Percentiles rank a stretch among this genome's conserved stretches.
These are phyloP conservation scores for Elsinoe necatrix DNA, from an alignment of 2,329 filamentous ascomycete genomes.

Conservation along the genomic window DNA sequence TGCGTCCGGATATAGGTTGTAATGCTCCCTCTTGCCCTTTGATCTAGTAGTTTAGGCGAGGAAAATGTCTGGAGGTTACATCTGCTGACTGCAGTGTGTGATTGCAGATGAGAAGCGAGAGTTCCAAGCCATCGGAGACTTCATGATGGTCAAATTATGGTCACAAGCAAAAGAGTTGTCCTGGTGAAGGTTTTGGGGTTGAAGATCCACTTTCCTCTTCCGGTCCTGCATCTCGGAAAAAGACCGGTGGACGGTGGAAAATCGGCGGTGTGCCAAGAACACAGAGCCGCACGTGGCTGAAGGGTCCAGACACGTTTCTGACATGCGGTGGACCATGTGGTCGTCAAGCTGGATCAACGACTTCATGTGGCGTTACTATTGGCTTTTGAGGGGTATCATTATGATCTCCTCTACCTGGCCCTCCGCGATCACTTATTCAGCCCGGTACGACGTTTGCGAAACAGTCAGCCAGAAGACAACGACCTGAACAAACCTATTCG, in stretches of 20 bases:
- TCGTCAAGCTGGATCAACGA: not conserved
- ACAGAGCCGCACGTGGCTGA: constrained; percentile 11
- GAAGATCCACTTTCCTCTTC: constrained; percentile 5
- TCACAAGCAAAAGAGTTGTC: not conserved
- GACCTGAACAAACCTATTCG: not conserved
- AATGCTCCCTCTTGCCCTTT: not conserved
- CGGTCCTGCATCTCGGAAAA: not conserved
- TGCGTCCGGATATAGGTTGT: constrained; percentile 3
- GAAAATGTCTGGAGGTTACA: not conserved
- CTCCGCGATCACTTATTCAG: not conserved
- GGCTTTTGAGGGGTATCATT: not conserved
- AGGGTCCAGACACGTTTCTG: constrained; percentile 2
- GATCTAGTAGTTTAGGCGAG: not conserved
- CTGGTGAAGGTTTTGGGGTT: not conserved
- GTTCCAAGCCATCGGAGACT: too few species aligned
- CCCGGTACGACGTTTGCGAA: not conserved
- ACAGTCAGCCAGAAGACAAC: not conserved
- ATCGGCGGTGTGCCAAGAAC: not conserved
- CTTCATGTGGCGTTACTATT: not conserved
- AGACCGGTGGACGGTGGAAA: not conserved
- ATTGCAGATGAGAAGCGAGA: not conserved
- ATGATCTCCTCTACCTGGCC: not conserved
- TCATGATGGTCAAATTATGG: not conserved
- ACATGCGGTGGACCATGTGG: not conserved
- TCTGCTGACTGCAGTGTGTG: not conserved